Conservation (phyloP, 2,329 filamentous ascomycete genomes). For the Pseudogymnoascus sp. region DNA sequence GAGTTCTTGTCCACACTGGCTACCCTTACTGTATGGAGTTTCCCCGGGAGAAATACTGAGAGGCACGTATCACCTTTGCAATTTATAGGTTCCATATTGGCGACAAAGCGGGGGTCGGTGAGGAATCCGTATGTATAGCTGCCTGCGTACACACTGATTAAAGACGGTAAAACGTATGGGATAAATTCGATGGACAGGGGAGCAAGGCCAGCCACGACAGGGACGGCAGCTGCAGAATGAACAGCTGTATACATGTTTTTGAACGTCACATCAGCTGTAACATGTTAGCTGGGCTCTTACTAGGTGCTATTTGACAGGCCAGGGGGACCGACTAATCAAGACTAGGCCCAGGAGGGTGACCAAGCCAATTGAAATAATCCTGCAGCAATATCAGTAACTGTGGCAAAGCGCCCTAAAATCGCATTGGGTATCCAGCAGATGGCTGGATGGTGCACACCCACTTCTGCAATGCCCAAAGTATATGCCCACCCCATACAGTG, state of each 20-base stretch:
- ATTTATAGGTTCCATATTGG: neutral
- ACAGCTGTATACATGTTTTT: neutral
- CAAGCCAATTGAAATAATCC: neutral
- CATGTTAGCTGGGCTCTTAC: neutral
- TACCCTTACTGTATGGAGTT: neutral
- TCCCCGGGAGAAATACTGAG: neutral
- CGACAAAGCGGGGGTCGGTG: neutral
- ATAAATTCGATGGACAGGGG: neutral
- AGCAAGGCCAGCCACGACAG: neutral
- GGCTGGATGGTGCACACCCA: neutral
- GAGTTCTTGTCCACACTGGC: neutral
- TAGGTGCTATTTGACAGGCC: neutral
- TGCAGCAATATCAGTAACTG: neutral
- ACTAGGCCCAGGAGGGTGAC: neutral
- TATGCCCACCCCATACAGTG: neutral
- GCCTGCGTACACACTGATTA: neutral
- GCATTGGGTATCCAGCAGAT: neutral
- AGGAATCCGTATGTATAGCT: neutral
- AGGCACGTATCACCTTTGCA: neutral
- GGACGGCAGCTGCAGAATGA: neutral
- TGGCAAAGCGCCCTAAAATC: neutral
- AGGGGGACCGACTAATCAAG: conserved; percentile 1
- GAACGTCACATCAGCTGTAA: conserved; percentile 3
- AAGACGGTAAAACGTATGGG: neutral
- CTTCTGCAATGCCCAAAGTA: neutral